Conservation (phyloP, 2,329 filamentous ascomycete genomes). For the Pyrenophora tritici-repentis region DNA sequence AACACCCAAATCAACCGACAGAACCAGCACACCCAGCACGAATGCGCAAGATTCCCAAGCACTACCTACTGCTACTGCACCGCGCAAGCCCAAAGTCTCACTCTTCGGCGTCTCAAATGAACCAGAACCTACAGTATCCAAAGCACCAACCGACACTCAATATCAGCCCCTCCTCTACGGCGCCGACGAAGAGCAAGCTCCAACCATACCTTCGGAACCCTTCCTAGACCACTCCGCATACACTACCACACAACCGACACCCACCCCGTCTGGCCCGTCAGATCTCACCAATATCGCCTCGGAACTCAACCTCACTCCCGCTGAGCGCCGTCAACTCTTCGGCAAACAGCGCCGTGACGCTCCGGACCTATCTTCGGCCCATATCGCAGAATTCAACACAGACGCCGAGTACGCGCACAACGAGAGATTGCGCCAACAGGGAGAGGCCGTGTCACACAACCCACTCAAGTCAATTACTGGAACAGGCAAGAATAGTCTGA, state of each 20-base stretch:
- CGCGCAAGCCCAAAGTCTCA: slow-evolving; percentile 65
- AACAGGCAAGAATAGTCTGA: slow-evolving; percentile 86
- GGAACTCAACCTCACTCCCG: slow-evolving; percentile 77
- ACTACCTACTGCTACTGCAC: slow-evolving; percentile 25
- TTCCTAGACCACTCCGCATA: slow-evolving; percentile 14
- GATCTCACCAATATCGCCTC: slow-evolving; percentile 72
- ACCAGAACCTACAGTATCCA: slow-evolving; percentile 39
- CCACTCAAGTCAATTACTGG: slow-evolving; percentile 77
- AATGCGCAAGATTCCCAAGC: slow-evolving; percentile 8
- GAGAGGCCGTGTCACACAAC: slow-evolving; percentile 74
- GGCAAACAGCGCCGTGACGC: slow-evolving; percentile 65
- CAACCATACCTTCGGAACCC: slow-evolving; percentile 17
- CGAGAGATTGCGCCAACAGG: slow-evolving; percentile 71
- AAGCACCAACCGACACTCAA: slow-evolving; percentile 21
- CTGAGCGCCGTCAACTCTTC: slow-evolving; percentile 82
- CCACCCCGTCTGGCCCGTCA: slow-evolving; percentile 14
- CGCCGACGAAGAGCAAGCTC: slow-evolving; percentile 26
- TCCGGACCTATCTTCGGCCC: slow-evolving; percentile 59
- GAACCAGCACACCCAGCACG: slow-evolving; percentile 2
- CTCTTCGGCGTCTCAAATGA: slow-evolving; percentile 68
- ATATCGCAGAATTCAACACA: slow-evolving; percentile 84
- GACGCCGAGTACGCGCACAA: slow-evolving; percentile 86
- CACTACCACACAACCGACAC: neutral
- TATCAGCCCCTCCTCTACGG: slow-evolving; percentile 50
- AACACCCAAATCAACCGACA: slow-evolving; percentile 1